Evolutionary conservation across 441 rosid species (phyloP).

Genomic region (Euphorbia corollata): DNA sequence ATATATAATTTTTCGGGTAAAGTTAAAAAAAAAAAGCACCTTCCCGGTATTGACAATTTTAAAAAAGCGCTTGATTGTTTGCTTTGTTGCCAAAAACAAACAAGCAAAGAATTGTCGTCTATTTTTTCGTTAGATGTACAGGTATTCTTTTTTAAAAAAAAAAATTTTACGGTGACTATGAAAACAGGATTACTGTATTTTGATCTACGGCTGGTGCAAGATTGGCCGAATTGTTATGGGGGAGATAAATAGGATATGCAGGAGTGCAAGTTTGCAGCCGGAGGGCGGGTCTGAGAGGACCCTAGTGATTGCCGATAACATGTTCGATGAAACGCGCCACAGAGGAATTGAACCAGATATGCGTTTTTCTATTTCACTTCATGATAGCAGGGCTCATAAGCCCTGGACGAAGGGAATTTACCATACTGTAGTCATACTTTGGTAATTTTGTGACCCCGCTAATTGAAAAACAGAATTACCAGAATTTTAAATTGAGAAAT

Average conservation of each 20-base stretch:
- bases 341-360: conserved; percentile 78
- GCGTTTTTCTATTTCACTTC: conserved; percentile 67
- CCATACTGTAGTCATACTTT: conserved; percentile 59
- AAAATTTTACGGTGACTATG: too few species aligned
- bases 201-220: conserved; percentile 81
- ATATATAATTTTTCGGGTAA: too few species aligned
- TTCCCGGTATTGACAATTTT: too few species aligned
- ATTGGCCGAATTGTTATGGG: conserved; percentile 68
- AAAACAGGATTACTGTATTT: too few species aligned
- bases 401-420: conserved; percentile 58
- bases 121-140: too few species aligned
- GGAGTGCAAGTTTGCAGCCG: conserved; percentile 72
- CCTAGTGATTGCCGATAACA: conserved; percentile 51
- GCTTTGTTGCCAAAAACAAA: too few species aligned
- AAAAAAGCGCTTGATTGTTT: too few species aligned
- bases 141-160: too few species aligned
- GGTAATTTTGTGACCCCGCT: conserved; percentile 23
- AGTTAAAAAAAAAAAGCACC: too few species aligned
- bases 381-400: conserved; percentile 76
- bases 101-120: too few species aligned
- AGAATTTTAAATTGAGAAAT: too few species aligned
- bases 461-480: conserved; percentile 1
- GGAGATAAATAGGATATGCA: conserved; percentile 73
- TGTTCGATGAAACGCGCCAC: conserved; percentile 72
- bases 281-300: conserved; percentile 58